Conservation (phyloP, 768 basidiomycete genomes). For the Kwoniella sp. region DNA sequence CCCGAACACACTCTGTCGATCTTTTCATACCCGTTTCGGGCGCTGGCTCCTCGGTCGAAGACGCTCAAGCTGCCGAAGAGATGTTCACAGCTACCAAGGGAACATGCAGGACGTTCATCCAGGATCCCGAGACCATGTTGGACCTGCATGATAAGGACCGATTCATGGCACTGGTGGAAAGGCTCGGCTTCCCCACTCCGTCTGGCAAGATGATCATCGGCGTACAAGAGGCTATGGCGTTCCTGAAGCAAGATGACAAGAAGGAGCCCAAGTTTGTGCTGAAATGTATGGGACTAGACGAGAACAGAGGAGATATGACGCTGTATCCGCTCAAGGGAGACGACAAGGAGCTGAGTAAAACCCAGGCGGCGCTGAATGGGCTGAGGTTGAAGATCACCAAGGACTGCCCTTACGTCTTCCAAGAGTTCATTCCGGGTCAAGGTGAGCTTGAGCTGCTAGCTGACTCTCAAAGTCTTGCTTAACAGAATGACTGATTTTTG, state of each 20-base stretch:
- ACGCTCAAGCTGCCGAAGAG: slow-evolving; percentile 51
- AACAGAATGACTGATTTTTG: neutral
- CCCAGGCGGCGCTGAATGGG: slow-evolving; percentile 33
- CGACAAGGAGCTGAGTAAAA: slow-evolving; percentile 36
- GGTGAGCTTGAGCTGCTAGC: slow-evolving; percentile 31
- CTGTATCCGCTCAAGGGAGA: slow-evolving; percentile 48
- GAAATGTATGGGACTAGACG: slow-evolving; percentile 55
- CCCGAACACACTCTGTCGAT: slow-evolving; percentile 39
- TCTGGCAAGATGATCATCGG: slow-evolving; percentile 41
- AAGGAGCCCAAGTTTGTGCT: slow-evolving; percentile 45
- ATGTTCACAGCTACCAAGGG: slow-evolving; percentile 44
- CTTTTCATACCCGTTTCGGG: slow-evolving; percentile 55
- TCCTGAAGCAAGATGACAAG: slow-evolving; percentile 29
- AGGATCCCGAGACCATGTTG: slow-evolving; percentile 49
- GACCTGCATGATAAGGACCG: slow-evolving; percentile 55
- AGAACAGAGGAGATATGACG: slow-evolving; percentile 55
- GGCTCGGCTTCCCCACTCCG: slow-evolving; percentile 47
- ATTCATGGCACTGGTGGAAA: slow-evolving; percentile 50
- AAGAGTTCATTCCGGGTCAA: slow-evolving; percentile 55
- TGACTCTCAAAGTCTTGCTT: no score
- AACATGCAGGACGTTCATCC: slow-evolving; percentile 50
- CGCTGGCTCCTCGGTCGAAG: slow-evolving; percentile 53
- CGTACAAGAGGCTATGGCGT: slow-evolving; percentile 44
- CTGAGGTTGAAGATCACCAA: slow-evolving; percentile 38
- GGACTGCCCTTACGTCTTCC: slow-evolving; percentile 55